These are phyloP conservation scores for Trichosanthes truncata DNA, from an alignment of 306 rosid species.

Conservation along the genomic window DNA sequence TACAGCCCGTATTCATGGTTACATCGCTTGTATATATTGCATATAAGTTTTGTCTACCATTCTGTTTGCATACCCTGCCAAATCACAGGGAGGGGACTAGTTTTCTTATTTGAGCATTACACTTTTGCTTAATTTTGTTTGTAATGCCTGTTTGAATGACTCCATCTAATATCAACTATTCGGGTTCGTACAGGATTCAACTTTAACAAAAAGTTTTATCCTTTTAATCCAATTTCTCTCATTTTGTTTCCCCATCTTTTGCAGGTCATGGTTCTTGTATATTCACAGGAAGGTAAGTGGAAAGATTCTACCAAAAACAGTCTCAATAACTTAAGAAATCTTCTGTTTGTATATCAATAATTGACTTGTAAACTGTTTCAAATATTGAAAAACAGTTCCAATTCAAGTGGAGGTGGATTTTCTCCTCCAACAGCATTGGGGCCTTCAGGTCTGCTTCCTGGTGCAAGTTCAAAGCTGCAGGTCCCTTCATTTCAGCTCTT, in stretches of 20 bases:
- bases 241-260: not conserved
- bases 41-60: not conserved
- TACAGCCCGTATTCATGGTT: not conserved
- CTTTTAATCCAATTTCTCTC: not conserved
- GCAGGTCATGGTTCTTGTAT: slow-evolving; percentile 81
- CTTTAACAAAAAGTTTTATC: not conserved
- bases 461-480: slow-evolving; percentile 32
- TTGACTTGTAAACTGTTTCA: not conserved
- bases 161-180: not conserved
- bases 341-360: not conserved
- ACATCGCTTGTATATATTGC: not conserved
- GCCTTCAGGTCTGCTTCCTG: slow-evolving; percentile 37
- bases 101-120: not conserved
- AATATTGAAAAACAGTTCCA: slow-evolving; percentile 43
- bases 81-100: not conserved
- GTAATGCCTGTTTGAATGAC: not conserved
- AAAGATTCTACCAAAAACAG: not conserved
- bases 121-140: not conserved
- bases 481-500: slow-evolving; percentile 27
- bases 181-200: not conserved
- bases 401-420: slow-evolving; percentile 33
- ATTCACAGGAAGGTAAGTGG: slow-evolving; percentile 73
- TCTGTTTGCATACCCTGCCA: not conserved
- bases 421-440: slow-evolving; percentile 34
- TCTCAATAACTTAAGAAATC: not conserved